Evolutionary conservation across 2,329 filamentous ascomycete genomes (phyloP).

Genomic region (Cercospora sojina): DNA sequence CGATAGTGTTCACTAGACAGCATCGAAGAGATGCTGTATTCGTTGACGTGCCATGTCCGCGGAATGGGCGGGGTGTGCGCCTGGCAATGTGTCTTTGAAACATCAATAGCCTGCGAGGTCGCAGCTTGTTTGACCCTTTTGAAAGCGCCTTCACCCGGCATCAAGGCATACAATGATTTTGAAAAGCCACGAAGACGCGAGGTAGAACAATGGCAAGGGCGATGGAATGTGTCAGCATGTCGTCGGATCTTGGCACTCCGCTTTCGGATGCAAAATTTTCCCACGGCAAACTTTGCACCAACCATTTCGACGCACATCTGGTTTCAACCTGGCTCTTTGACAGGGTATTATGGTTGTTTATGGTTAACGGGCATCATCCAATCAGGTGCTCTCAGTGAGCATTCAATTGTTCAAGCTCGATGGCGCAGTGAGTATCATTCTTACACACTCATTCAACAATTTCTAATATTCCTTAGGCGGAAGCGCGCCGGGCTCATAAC

Average conservation of each 20-base stretch:
- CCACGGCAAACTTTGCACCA: background rate
- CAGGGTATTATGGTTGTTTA: background rate
- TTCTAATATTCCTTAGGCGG: background rate
- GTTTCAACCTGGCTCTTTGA: background rate
- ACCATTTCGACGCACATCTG: background rate
- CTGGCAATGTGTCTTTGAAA: too few relatives aligned
- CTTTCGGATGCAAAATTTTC: background rate
- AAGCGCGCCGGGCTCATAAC: conserved; percentile 19
- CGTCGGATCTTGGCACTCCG: background rate
- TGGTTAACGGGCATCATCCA: background rate
- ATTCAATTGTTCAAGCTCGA: background rate
- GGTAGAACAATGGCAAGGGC: background rate
- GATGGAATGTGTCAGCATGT: background rate
- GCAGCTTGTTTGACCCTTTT: too few relatives aligned
- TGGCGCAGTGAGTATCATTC: background rate
- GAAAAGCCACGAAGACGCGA: background rate
- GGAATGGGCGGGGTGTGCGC: too few relatives aligned
- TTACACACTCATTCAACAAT: background rate
- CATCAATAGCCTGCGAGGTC: too few relatives aligned
- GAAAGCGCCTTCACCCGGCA: too few relatives aligned
- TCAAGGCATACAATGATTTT: background rate
- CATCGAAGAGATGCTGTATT: too few relatives aligned
- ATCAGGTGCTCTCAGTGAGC: background rate
- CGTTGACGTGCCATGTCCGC: too few relatives aligned
- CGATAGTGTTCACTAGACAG: too few relatives aligned